Conservation (phyloP, 2,329 filamentous ascomycete genomes). For the Rutstroemia sp. region DNA sequence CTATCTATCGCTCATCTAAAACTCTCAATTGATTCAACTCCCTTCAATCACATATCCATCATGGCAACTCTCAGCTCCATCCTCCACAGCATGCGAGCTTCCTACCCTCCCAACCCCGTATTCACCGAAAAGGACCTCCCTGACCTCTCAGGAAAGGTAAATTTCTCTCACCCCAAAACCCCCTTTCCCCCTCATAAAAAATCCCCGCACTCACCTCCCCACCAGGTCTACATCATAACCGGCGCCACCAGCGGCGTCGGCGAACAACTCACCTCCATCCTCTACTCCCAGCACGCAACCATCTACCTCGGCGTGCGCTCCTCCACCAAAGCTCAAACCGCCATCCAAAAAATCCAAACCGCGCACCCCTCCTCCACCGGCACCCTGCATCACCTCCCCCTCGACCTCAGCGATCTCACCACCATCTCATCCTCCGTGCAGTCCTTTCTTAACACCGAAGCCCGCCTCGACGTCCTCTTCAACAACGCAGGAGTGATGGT, state of each 20-base stretch:
- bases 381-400: constrained; percentile 30
- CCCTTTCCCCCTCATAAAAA: too few relatives aligned
- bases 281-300: constrained; percentile 36
- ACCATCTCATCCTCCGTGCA: constrained; percentile 33
- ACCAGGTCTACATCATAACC: constrained; percentile 33
- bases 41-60: too few relatives aligned
- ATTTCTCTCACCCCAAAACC: too few relatives aligned
- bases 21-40: too few relatives aligned
- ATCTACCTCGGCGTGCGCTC: constrained; percentile 38
- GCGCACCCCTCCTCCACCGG: constrained; percentile 28
- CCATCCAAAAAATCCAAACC: constrained; percentile 34
- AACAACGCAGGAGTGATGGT: constrained; percentile 36
- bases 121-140: too few relatives aligned
- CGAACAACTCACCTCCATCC: constrained; percentile 32
- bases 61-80: too few relatives aligned
- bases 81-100: too few relatives aligned
- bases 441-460: constrained; percentile 31
- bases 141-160: too few relatives aligned
- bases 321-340: constrained; percentile 31
- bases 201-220: too few relatives aligned
- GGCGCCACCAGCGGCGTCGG: constrained; percentile 34
- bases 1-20: too few relatives aligned
- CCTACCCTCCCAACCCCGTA: too few relatives aligned
- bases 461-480: constrained; percentile 34
- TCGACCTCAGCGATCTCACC: constrained; percentile 34